Evolutionary conservation across 2,329 filamentous ascomycete genomes (phyloP).

Genomic region (Coniella lustricola): DNA sequence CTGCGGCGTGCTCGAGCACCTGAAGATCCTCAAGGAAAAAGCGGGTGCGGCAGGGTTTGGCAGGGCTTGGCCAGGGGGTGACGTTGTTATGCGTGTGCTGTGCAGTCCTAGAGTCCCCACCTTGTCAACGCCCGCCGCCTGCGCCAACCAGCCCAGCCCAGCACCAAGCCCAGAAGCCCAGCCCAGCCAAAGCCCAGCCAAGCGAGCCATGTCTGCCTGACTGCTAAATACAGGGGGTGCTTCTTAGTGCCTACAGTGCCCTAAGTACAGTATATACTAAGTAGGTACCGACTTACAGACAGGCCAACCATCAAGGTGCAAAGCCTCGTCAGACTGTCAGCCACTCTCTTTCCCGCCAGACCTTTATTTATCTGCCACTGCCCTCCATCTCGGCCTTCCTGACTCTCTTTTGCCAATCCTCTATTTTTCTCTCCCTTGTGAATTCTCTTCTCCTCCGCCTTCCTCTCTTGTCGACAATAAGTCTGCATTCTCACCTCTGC

Average conservation of each 20-base stretch:
- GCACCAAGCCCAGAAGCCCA: not conserved
- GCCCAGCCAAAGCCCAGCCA: not conserved
- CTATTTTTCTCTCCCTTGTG: not conserved
- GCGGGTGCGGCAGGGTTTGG: not conserved
- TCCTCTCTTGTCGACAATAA: not conserved
- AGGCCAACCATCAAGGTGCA: not conserved
- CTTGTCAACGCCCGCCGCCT: not conserved
- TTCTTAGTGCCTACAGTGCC: not conserved
- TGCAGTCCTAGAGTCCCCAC: not conserved
- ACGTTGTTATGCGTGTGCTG: not conserved
- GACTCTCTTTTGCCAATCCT: not conserved
- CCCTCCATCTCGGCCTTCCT: not conserved
- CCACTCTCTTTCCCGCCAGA: not conserved
- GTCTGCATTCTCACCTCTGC: no score
- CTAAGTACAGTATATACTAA: no score
- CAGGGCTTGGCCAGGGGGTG: not conserved
- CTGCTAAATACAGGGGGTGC: not conserved
- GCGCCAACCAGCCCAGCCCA: not conserved
- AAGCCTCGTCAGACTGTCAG: not conserved
- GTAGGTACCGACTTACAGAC: no score
- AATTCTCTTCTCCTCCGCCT: not conserved
- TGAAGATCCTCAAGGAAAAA: no score
- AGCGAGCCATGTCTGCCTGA: not conserved
- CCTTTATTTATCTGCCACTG: constrained; percentile 1
- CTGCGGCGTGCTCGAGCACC: constrained; percentile 1